Conservation (phyloP, 2,329 filamentous ascomycete genomes). For the Ustulina deusta region DNA sequence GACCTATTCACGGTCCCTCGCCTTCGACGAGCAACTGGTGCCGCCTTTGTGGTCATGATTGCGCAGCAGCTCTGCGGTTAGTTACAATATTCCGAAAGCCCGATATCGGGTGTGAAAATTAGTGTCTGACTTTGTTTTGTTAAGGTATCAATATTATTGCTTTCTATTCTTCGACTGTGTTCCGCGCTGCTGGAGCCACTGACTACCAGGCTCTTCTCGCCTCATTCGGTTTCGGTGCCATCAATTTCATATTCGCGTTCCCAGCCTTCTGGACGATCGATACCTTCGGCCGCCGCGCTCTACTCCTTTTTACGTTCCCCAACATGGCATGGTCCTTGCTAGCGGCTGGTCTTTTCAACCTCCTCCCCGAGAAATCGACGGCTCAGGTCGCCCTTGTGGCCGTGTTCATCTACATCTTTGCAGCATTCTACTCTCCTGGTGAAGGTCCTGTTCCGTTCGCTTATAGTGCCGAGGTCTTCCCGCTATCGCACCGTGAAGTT, state of each 20-base stretch:
- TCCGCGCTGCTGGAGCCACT: slow-evolving; percentile 66
- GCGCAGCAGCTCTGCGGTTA: slow-evolving; percentile 75
- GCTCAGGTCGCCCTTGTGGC: slow-evolving; percentile 61
- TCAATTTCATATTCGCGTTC: slow-evolving; percentile 74
- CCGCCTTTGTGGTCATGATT: slow-evolving; percentile 84
- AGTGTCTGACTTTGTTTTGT: slow-evolving; percentile 15
- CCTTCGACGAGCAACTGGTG: slow-evolving; percentile 77
- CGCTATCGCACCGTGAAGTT: slow-evolving; percentile 75
- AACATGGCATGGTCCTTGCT: slow-evolving; percentile 77
- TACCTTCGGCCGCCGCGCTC: slow-evolving; percentile 70
- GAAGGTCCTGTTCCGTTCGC: slow-evolving; percentile 77
- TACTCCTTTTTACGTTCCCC: slow-evolving; percentile 74
- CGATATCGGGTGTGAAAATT: background rate
- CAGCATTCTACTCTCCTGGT: slow-evolving; percentile 71
- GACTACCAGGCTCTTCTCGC: slow-evolving; percentile 68
- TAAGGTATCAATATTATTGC: slow-evolving; percentile 75
- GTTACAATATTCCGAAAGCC: slow-evolving; percentile 5
- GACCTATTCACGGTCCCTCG: slow-evolving; percentile 77
- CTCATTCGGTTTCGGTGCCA: slow-evolving; percentile 74
- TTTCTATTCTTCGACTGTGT: slow-evolving; percentile 77
- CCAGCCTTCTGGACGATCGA: slow-evolving; percentile 75
- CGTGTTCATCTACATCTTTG: slow-evolving; percentile 70
- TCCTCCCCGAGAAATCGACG: slow-evolving; percentile 53
- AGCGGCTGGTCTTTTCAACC: slow-evolving; percentile 69
- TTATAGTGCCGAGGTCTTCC: slow-evolving; percentile 77